These are phyloP conservation scores for Plantago coronopus DNA, from an alignment of 305 asterid species.

Conservation along the genomic window DNA sequence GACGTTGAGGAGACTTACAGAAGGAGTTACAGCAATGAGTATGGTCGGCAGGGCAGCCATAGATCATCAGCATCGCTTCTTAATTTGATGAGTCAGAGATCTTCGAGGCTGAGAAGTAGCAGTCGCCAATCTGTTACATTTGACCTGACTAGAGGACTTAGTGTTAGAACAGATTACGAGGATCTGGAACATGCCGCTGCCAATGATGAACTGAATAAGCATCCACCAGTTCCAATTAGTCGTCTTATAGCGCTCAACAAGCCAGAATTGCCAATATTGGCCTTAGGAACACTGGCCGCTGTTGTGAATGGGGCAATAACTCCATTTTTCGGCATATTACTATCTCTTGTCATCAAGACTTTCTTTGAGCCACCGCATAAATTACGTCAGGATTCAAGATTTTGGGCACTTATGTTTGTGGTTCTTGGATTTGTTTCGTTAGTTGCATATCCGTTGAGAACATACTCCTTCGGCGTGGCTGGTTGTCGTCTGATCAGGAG, in stretches of 20 bases:
- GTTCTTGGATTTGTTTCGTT: conserved; percentile 29
- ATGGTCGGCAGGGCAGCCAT: conserved; percentile 36
- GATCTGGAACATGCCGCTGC: conserved; percentile 28
- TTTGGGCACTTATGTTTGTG: conserved; percentile 42
- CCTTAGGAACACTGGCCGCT: conserved; percentile 42
- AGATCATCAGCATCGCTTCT: conserved; percentile 30
- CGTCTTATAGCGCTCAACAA: conserved; percentile 49
- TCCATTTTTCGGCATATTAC: conserved; percentile 45
- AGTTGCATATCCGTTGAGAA: conserved; percentile 36
- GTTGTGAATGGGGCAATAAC: conserved; percentile 45
- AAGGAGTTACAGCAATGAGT: conserved; percentile 21
- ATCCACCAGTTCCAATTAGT: conserved; percentile 33
- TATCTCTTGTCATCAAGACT: conserved; percentile 43
- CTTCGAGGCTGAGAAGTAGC: conserved; percentile 43
- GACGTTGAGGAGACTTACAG: conserved; percentile 23
- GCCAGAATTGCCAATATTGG: conserved; percentile 46
- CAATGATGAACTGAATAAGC: conserved; percentile 31
- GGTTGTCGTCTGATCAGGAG: conserved; percentile 40
- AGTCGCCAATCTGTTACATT: conserved; percentile 44
- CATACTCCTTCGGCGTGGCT: conserved; percentile 40
- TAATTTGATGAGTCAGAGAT: conserved; percentile 35
- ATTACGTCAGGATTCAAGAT: conserved; percentile 31
- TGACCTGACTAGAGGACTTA: conserved; percentile 40
- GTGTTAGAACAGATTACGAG: conserved; percentile 36
- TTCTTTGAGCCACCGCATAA: conserved; percentile 29